These are phyloP conservation scores for Candida tetrigidarum DNA, from an alignment of 1,139 yeast genomes.

Conservation along the genomic window DNA sequence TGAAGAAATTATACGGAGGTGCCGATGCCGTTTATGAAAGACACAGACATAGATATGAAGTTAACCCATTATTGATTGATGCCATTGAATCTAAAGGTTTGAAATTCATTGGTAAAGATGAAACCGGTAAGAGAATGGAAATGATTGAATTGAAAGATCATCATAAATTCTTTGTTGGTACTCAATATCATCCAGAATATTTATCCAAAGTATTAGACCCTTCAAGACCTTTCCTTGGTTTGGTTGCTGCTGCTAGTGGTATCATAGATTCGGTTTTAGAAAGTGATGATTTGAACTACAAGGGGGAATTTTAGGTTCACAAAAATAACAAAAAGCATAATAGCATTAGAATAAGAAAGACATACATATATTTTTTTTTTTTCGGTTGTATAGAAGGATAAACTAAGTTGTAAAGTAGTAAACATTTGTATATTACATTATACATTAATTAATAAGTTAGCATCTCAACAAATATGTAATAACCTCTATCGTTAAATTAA, in stretches of 20 bases:
- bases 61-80: constrained; percentile 80
- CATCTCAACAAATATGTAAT: too few species aligned
- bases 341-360: not conserved
- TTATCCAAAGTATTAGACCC: constrained; percentile 96
- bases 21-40: constrained; percentile 78
- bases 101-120: constrained; percentile 92
- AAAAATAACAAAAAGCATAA: not conserved
- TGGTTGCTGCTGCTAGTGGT: constrained; percentile 92
- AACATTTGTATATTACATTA: not conserved
- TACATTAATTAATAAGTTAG: not conserved
- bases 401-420: constrained; percentile 3
- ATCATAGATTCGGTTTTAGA: constrained; percentile 64
- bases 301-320: constrained; percentile 44
- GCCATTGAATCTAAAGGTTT: constrained; percentile 78
- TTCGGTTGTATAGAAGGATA: constrained; percentile 5
- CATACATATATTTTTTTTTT: not conserved
- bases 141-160: constrained; percentile 69
- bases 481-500: too few species aligned
- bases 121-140: constrained; percentile 90
- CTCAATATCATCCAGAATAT: constrained; percentile 99
- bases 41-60: constrained; percentile 98
- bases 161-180: constrained; percentile 92
- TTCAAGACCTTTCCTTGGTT: constrained; percentile 93
- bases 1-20: constrained; percentile 82
- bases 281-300: constrained; percentile 47